phyloP scores from a whole-genome alignment of 306 rosid genomes.

The Hylodesmum podocarpum region DNA sequence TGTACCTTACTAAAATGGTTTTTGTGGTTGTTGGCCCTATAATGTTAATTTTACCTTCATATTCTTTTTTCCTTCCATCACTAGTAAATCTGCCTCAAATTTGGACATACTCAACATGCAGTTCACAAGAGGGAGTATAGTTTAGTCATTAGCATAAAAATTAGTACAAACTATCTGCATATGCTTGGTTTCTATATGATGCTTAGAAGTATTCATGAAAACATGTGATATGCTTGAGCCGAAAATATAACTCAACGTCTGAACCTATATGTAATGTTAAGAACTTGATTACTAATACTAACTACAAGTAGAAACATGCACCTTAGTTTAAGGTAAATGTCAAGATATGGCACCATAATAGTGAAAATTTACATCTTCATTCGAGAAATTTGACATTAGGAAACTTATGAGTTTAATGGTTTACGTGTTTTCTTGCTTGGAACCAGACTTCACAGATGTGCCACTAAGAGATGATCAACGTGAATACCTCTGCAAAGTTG shows the following conservation, averaged over 20 bases:
- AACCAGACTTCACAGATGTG: constrained; percentile 89
- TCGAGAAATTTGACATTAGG: background rate
- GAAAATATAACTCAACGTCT: background rate
- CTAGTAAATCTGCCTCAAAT: background rate
- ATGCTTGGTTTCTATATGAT: background rate
- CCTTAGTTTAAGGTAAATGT: background rate
- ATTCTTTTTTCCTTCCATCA: background rate
- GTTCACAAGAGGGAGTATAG: background rate
- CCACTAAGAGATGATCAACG: constrained; percentile 96
- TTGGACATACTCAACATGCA: constrained; percentile 1
- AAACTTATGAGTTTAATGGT: constrained; percentile 11
- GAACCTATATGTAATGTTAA: background rate
- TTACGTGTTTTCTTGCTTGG: constrained; percentile 20
- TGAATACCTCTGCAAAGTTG: constrained; percentile 81
- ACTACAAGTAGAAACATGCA: background rate
- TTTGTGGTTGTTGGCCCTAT: background rate
- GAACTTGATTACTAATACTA: background rate
- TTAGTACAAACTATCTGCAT: background rate
- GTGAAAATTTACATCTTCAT: background rate
- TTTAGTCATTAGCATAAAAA: background rate
- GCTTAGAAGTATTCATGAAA: background rate
- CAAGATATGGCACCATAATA: background rate
- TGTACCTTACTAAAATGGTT: background rate
- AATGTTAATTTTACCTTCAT: background rate
- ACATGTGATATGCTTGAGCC: background rate